Percentiles rank a stretch among this genome's conserved stretches.
Evolutionary conservation across 2,329 filamentous ascomycete genomes (phyloP).

Genomic region (Myotisia sp.): DNA sequence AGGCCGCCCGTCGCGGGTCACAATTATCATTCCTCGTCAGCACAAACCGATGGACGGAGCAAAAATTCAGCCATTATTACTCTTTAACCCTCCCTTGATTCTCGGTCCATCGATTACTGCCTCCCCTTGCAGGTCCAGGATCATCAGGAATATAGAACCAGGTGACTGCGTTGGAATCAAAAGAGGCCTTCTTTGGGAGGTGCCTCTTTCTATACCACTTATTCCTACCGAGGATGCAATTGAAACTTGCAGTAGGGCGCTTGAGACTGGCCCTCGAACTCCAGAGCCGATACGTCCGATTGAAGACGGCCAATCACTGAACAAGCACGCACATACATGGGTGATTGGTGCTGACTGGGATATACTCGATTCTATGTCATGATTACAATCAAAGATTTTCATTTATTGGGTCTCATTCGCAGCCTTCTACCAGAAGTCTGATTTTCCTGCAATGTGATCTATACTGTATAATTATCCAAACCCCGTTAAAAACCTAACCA

Average conservation of each 20-base stretch:
- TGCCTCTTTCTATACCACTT: constrained; percentile 15
- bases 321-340: constrained; percentile 21
- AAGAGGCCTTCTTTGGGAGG: constrained; percentile 23
- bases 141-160: not conserved
- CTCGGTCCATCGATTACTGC: too few species aligned
- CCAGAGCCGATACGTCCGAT: too few species aligned
- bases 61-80: not conserved
- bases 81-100: constrained; percentile 9
- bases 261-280: too few species aligned
- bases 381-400: too few species aligned
- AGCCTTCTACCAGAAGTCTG: too few species aligned
- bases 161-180: constrained; percentile 18
- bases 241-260: too few species aligned
- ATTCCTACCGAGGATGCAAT: not conserved
- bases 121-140: too few species aligned
- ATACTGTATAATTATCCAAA: too few species aligned
- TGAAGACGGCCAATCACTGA: too few species aligned
- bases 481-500: too few species aligned
- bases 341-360: constrained; percentile 29
- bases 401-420: too few species aligned
- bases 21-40: constrained; percentile 1
- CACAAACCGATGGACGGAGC: not conserved
- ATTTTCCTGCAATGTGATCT: too few species aligned
- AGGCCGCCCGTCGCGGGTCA: constrained; percentile 8
- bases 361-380: constrained; percentile 13